Evolutionary conservation across 2,329 filamentous ascomycete species (phyloP).

Genomic region (Arachnopeziza araneosa): DNA sequence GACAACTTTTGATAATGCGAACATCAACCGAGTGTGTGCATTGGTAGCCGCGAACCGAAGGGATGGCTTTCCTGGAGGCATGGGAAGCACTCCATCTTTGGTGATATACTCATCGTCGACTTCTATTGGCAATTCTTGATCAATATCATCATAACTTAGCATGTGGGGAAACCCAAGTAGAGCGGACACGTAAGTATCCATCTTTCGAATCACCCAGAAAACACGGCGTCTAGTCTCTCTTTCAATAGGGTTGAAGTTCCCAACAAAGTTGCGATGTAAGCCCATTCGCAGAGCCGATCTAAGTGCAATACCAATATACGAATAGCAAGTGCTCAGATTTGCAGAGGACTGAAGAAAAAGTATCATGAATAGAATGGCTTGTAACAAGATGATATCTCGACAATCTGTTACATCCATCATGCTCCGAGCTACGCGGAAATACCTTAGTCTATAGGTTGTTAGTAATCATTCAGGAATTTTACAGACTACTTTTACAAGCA

Average conservation of each 20-base stretch:
- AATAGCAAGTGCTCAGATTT: slow-evolving; percentile 73
- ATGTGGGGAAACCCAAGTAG: slow-evolving; percentile 61
- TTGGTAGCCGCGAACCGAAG: slow-evolving; percentile 58
- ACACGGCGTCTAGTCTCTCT: slow-evolving; percentile 57
- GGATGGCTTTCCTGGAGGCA: slow-evolving; percentile 49
- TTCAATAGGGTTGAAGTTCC: slow-evolving; percentile 57
- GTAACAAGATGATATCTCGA: slow-evolving; percentile 67
- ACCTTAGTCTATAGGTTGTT: slow-evolving; percentile 55
- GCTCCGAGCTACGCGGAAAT: slow-evolving; percentile 62
- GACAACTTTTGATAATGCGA: slow-evolving; percentile 58
- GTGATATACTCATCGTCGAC: slow-evolving; percentile 65
- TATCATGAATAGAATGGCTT: slow-evolving; percentile 74
- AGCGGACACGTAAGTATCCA: slow-evolving; percentile 66
- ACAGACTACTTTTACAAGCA: slow-evolving; percentile 4
- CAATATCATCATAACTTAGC: slow-evolving; percentile 58
- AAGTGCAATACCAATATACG: slow-evolving; percentile 72
- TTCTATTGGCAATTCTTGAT: slow-evolving; percentile 59
- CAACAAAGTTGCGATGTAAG: slow-evolving; percentile 65
- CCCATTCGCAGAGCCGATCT: slow-evolving; percentile 73
- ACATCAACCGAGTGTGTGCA: slow-evolving; percentile 58
- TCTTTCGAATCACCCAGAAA: slow-evolving; percentile 63
- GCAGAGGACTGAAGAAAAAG: slow-evolving; percentile 76
- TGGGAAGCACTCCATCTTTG: slow-evolving; percentile 47
- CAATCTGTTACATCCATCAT: slow-evolving; percentile 65
- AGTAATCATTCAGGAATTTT: slow-evolving; percentile 7